These are phyloP conservation scores for Aspergillus homomorphus DNA, from an alignment of 495 filamentous ascomycete genomes.

Conservation along the genomic window DNA sequence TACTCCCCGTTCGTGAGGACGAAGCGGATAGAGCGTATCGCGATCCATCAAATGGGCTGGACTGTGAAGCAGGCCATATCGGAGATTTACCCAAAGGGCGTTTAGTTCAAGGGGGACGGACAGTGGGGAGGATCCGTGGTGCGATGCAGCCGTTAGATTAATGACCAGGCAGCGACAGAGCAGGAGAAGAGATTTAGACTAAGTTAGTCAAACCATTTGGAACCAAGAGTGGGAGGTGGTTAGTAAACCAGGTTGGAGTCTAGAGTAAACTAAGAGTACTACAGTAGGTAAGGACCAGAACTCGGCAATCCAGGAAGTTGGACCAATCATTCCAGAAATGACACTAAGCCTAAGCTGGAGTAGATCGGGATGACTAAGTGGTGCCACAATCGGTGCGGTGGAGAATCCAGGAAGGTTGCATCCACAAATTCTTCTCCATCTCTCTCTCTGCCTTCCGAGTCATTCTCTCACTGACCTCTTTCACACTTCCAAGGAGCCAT, in stretches of 20 bases:
- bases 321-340: too few relatives aligned
- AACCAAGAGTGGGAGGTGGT: background rate
- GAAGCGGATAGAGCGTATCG: background rate
- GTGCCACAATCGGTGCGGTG: too few relatives aligned
- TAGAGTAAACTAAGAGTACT: too few relatives aligned
- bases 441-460: background rate
- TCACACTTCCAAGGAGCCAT: too few relatives aligned
- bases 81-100: slow-evolving; percentile 20
- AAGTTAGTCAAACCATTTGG: background rate
- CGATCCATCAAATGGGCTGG: background rate
- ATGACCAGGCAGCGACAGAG: background rate
- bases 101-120: slow-evolving; percentile 1
- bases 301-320: too few relatives aligned
- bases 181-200: background rate
- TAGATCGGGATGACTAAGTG: too few relatives aligned
- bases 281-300: too few relatives aligned
- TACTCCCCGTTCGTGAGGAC: background rate
- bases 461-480: too few relatives aligned
- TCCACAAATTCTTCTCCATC: background rate
- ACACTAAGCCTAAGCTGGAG: too few relatives aligned
- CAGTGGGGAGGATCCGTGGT: background rate
- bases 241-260: too few relatives aligned
- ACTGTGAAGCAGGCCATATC: background rate
- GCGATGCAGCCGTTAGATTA: background rate
- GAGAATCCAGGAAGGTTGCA: too few relatives aligned